These are phyloP conservation scores for Pseudevernia furfuracea DNA, from an alignment of 495 filamentous ascomycete genomes.

Conservation along the genomic window DNA sequence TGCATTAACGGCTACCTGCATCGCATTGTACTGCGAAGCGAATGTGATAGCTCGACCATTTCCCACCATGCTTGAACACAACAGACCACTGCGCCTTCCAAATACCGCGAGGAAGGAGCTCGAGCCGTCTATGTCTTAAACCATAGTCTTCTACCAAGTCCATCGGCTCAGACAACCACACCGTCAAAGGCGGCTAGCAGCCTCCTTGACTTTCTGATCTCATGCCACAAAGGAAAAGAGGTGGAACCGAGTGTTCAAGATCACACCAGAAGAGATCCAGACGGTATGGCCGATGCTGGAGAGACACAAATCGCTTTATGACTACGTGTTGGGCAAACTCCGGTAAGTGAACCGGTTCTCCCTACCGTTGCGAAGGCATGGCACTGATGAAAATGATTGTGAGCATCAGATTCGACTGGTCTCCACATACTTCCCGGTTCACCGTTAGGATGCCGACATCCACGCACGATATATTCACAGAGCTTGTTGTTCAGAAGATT, in stretches of 20 bases:
- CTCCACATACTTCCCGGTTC: neutral
- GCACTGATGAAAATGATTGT: slow-evolving; percentile 1
- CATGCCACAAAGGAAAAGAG: slow-evolving; percentile 4
- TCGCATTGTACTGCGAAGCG: no score
- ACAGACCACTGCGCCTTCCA: no score
- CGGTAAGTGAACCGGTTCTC: no score
- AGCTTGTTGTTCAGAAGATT: no score
- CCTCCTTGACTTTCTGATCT: no score
- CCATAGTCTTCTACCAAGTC: neutral
- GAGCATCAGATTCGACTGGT: slow-evolving; percentile 12
- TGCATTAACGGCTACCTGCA: no score
- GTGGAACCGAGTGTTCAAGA: neutral
- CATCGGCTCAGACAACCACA: neutral
- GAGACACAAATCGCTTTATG: slow-evolving; percentile 1
- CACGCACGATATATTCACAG: no score
- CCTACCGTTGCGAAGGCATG: neutral
- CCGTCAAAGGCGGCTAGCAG: neutral
- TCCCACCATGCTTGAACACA: no score
- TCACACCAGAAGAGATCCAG: slow-evolving; percentile 7
- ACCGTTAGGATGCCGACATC: neutral
- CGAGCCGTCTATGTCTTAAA: neutral
- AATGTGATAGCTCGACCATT: no score
- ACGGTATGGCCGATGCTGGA: neutral
- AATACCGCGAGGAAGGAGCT: no score
- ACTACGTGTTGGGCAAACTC: neutral